Percentiles rank a stretch among this genome's conserved stretches.
Conservation (phyloP, 345 rosid genomes). For the Aurinia saxatilis region DNA sequence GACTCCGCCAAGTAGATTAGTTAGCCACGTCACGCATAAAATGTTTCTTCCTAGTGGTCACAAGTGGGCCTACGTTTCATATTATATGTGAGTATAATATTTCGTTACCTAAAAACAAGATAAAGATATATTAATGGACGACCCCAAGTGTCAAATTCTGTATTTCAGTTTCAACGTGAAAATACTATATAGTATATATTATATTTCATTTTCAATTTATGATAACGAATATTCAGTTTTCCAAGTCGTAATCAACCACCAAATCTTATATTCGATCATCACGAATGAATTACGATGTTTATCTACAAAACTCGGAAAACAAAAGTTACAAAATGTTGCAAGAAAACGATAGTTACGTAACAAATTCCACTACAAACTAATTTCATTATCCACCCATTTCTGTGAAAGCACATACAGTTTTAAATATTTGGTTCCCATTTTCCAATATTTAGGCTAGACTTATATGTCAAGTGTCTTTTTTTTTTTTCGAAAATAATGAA, state of each 20-base stretch:
- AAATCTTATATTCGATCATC: neutral
- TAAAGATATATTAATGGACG: neutral
- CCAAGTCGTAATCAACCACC: constrained; percentile 22
- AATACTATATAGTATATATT: neutral
- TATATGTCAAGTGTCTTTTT: constrained; percentile 12
- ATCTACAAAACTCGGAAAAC: constrained; percentile 2
- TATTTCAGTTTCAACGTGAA: neutral
- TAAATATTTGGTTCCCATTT: neutral
- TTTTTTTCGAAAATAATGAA: too few relatives aligned
- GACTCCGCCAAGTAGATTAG: constrained; percentile 21
- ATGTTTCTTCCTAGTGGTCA: constrained; percentile 7
- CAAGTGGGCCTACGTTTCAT: neutral
- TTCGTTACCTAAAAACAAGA: neutral
- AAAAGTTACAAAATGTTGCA: neutral
- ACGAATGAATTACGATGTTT: constrained; percentile 13
- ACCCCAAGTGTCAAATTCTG: neutral
- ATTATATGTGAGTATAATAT: neutral
- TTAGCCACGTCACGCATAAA: constrained; percentile 21
- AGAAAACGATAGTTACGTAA: constrained; percentile 21
- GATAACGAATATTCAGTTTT: neutral
- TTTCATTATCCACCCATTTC: neutral
- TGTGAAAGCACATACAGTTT: neutral
- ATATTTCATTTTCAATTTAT: neutral
- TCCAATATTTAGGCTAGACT: constrained; percentile 11
- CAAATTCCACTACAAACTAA: constrained; percentile 12